A percentile compares a stretch with the other conserved stretches of the same genome.
Evolutionary conservation across 495 filamentous ascomycete species (phyloP).

Genomic region (Talaromyces adpressus): DNA sequence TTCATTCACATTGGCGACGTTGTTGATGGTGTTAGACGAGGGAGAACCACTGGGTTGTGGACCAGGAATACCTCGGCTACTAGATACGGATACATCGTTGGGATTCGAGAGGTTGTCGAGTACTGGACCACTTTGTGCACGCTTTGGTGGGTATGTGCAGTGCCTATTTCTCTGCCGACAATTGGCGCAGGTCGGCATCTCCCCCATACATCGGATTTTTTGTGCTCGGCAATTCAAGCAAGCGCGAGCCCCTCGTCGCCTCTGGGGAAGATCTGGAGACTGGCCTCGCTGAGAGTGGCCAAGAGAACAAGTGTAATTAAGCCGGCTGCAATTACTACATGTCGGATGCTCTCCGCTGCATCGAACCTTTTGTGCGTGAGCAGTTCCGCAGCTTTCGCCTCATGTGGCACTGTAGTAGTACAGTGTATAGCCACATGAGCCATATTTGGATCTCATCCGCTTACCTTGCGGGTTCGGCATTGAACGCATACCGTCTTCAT

Average conservation of each 20-base stretch:
- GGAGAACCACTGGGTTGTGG: not conserved
- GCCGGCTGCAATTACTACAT: not conserved
- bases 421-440: too few relatives aligned
- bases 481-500: not conserved
- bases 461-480: not conserved
- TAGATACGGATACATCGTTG: not conserved
- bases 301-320: not conserved
- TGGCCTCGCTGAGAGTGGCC: not conserved
- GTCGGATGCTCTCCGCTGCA: not conserved
- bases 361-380: not conserved
- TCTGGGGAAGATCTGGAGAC: not conserved
- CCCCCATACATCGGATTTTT: not conserved
- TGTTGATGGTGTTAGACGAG: not conserved
- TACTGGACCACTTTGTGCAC: not conserved
- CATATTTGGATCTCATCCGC: not conserved
- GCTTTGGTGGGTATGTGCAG: not conserved
- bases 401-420: too few relatives aligned
- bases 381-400: too few relatives aligned
- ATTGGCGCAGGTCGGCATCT: not conserved
- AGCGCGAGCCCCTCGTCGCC: not conserved
- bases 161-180: not conserved
- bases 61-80: not conserved
- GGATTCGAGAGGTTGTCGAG: not conserved
- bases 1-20: not conserved
- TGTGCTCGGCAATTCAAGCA: not conserved